Percentiles rank a stretch among this genome's conserved stretches.
Conservation (phyloP, 2,329 filamentous ascomycete genomes). For the Macrophomina phaseolina region DNA sequence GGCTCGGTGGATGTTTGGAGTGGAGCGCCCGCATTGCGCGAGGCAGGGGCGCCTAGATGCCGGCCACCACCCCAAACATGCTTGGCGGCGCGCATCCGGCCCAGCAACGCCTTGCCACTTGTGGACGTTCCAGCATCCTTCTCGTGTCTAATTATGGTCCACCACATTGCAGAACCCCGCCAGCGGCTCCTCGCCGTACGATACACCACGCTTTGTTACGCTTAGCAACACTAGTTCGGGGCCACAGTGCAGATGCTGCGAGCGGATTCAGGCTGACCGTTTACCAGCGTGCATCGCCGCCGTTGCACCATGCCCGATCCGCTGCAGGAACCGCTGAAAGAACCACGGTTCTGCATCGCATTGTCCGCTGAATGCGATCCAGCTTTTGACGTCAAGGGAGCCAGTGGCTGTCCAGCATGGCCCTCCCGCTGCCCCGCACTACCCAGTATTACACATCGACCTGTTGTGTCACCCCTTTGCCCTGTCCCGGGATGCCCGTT, state of each 20-base stretch:
- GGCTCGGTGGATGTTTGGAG: slow-evolving; percentile 16
- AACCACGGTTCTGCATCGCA: slow-evolving; percentile 12
- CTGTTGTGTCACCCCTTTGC: not conserved
- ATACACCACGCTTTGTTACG: no score
- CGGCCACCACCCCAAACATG: slow-evolving; percentile 5
- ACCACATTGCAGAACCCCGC: not conserved
- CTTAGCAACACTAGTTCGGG: no score
- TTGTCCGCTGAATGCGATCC: slow-evolving; percentile 1
- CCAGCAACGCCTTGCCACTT: slow-evolving; percentile 2
- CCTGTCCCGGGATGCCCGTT: not conserved
- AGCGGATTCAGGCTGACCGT: not conserved
- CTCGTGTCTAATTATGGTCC: slow-evolving; percentile 22
- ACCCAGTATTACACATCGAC: not conserved
- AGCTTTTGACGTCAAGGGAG: slow-evolving; percentile 8
- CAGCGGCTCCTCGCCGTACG: not conserved
- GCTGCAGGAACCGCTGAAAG: slow-evolving; percentile 13
- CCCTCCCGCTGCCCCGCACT: not conserved
- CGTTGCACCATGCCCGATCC: slow-evolving; percentile 15
- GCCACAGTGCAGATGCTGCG: not conserved
- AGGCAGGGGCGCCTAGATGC: slow-evolving; percentile 10
- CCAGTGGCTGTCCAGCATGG: not conserved
- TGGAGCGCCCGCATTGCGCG: slow-evolving; percentile 20
- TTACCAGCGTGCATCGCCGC: not conserved
- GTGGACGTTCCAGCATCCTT: slow-evolving; percentile 6
- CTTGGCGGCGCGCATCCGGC: slow-evolving; percentile 5